Evolutionary conservation across 768 basidiomycete species (phyloP).

Genomic region (Panellus pusillus): DNA sequence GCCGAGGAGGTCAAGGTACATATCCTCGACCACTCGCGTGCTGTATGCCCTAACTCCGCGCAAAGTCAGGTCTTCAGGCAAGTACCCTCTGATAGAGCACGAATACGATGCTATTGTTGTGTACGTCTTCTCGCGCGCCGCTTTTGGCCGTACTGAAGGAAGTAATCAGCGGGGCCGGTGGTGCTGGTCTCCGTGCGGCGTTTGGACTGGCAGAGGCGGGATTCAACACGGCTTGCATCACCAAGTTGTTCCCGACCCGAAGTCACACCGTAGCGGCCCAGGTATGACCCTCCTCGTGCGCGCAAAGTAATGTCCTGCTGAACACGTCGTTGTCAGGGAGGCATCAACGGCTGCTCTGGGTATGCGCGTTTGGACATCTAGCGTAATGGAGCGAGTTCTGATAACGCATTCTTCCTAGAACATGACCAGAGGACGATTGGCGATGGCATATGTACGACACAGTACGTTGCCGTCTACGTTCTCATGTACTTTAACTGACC

Average conservation of each 20-base stretch:
- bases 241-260: constrained; percentile 97
- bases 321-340: constrained; percentile 58
- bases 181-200: constrained; percentile 96
- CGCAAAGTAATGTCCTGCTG: constrained; percentile 8
- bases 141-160: constrained; percentile 1
- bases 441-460: constrained; percentile 99
- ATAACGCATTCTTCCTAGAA: constrained; percentile 50
- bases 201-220: constrained; percentile 98
- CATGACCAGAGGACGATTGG: constrained; percentile 99
- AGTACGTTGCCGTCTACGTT: constrained; percentile 44
- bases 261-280: constrained; percentile 99
- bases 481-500: constrained; percentile 14
- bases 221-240: constrained; percentile 98
- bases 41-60: constrained; percentile 16
- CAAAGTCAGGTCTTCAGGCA: constrained; percentile 74
- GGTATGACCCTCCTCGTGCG: constrained; percentile 39
- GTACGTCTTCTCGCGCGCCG: constrained; percentile 50
- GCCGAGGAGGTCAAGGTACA: constrained; percentile 81
- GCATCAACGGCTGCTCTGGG: constrained; percentile 97
- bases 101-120: constrained; percentile 99
- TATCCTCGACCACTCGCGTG: constrained; percentile 7
- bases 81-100: constrained; percentile 97
- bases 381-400: constrained; percentile 3
- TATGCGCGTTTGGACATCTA: constrained; percentile 39
- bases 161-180: constrained; percentile 82